Base-by-base conservation (phyloP, 208 protist genomes). In the Leishmania mexicana region DNA sequence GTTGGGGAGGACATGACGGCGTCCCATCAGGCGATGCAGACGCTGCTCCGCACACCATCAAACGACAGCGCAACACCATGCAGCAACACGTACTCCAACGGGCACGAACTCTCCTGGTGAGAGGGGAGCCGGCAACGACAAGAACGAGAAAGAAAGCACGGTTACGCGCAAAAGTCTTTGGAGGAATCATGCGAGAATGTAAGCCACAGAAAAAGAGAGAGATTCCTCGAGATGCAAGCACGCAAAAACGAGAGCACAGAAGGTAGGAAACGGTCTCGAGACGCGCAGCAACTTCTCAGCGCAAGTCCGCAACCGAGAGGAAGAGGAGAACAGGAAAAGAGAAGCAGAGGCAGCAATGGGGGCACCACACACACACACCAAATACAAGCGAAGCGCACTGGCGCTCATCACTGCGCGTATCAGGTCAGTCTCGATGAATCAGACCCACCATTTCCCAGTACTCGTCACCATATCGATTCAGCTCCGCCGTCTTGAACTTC, bases 401-500 rank as follows among this genome's bases (percentile, higher is more conserved):
- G 51, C 31, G 10, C 47, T 28, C 57, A 45, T 72, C 76, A 28
- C 40, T 21, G 11, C 31, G 8, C 24, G 38, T 70, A 49, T 45
- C 64, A 21, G 15, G 35, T 78, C 45, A 81, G 49, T 83, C 79
- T 38, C 78, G 76, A 31, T 84, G 82, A 81, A 79, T 49, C 17
- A 65, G 70, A 13, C 78, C 79, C 45, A 89, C 65, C 76, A 80
- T 82, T 70, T 87, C 85, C 91, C 91, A 93, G 86, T 97, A 97
- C 80, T 97, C 93, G 51, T 92, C 86, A 15, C 87, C 89, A 85
- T 96, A 98, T 13, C 81, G 83, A 62, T 95, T 88, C n/a, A 98
- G 79, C 64, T 96, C 93, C 11, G 88, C 81, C 24, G 94, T 98
- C 78, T 95, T 98, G 81, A 98, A 97, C 85, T 96, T 96, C 45